These are phyloP conservation scores for Babesia gibsoni DNA, from an alignment of 169 alveolate species.

Conservation along the genomic window DNA sequence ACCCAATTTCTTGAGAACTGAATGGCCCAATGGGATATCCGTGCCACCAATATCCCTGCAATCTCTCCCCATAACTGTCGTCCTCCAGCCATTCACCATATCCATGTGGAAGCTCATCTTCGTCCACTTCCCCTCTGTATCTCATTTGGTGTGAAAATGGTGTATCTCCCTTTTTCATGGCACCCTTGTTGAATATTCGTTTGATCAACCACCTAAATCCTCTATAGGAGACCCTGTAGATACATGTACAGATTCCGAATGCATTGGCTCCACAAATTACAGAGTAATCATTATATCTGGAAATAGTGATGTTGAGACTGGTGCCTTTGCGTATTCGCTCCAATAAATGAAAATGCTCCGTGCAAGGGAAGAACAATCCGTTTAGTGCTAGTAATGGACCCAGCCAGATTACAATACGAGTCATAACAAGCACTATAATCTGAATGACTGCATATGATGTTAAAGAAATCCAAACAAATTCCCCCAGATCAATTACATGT, in stretches of 20 bases:
- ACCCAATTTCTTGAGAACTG: conserved; percentile 84
- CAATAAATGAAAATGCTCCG: conserved; percentile 73
- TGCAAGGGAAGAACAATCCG: conserved; percentile 76
- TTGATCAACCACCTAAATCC: conserved; percentile 25
- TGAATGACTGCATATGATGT: conserved; percentile 65
- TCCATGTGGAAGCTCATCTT: conserved; percentile 84
- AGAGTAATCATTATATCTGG: conserved; percentile 75
- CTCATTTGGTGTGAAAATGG: conserved; percentile 82
- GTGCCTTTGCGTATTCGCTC: conserved; percentile 48
- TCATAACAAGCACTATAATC: conserved; percentile 56
- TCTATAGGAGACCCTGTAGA: conserved; percentile 70
- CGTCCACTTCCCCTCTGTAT: conserved; percentile 80
- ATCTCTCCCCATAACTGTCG: conserved; percentile 80
- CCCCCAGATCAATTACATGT: conserved; percentile 49
- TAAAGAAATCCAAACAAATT: conserved; percentile 51
- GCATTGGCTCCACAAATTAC: conserved; percentile 71
- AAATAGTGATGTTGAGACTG: conserved; percentile 64
- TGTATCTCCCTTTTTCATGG: conserved; percentile 46
- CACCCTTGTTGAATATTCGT: conserved; percentile 10
- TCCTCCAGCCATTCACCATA: conserved; percentile 89
- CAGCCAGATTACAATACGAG: conserved; percentile 56
- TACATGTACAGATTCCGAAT: conserved; percentile 72
- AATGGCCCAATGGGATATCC: conserved; percentile 88
- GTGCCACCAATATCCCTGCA: conserved; percentile 85
- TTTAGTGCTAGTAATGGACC: conserved; percentile 73